Evolutionary conservation across 345 rosid species (phyloP).

Genomic region (Gossypium rotundifolium): DNA sequence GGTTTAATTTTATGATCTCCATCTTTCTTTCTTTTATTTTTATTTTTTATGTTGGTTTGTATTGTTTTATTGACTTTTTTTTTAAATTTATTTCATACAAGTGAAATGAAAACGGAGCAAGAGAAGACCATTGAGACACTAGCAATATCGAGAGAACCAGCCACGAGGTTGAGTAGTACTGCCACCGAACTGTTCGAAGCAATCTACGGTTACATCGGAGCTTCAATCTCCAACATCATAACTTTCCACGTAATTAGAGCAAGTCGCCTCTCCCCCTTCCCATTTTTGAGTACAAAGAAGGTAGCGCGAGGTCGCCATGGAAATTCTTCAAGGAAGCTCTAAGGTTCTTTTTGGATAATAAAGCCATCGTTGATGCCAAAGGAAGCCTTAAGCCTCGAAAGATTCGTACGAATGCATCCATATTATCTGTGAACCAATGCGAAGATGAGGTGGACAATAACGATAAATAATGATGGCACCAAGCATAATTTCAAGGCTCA

Average conservation of each 20-base stretch:
- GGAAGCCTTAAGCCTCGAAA: slow-evolving; percentile 48
- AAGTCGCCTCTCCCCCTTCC: slow-evolving; percentile 44
- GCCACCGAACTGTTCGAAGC: slow-evolving; percentile 37
- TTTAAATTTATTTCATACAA: slow-evolving; percentile 7
- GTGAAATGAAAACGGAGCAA: slow-evolving; percentile 27
- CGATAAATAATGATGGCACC: too few relatives aligned
- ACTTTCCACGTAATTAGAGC: slow-evolving; percentile 10
- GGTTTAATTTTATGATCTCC: not conserved
- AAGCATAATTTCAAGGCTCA: too few relatives aligned
- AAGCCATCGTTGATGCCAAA: slow-evolving; percentile 73
- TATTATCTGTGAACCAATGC: too few relatives aligned
- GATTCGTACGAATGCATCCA: too few relatives aligned
- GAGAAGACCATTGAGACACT: not conserved
- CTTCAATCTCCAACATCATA: slow-evolving; percentile 31
- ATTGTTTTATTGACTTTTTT: too few relatives aligned
- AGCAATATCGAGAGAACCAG: too few relatives aligned
- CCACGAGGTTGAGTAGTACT: slow-evolving; percentile 28
- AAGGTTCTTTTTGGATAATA: slow-evolving; percentile 48
- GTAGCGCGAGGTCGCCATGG: too few relatives aligned
- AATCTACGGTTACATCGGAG: slow-evolving; percentile 29
- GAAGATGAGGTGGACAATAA: too few relatives aligned
- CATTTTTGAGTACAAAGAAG: not conserved
- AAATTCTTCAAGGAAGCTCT: too few relatives aligned
- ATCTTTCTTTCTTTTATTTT: too few relatives aligned
- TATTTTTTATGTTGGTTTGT: too few relatives aligned